Percentiles rank a stretch among this genome's conserved stretches.
Conservation (phyloP, 2,329 filamentous ascomycete species). For the Sphaerostilbella broomeana region DNA sequence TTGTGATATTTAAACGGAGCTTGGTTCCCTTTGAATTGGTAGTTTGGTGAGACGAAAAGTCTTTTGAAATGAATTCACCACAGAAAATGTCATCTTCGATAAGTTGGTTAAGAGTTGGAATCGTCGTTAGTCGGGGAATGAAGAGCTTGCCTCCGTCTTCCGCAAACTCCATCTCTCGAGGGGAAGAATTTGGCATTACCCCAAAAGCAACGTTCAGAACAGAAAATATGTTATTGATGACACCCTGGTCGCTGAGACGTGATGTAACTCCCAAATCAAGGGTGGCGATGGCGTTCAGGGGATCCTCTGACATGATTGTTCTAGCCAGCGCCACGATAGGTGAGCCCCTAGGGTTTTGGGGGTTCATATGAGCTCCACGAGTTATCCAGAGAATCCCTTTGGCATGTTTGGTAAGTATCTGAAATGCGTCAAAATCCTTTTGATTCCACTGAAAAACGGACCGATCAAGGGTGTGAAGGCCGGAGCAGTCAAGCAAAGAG, state of each 20-base stretch:
- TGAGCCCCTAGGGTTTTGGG: slow-evolving; percentile 29
- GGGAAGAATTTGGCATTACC: slow-evolving; percentile 10
- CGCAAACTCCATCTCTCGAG: slow-evolving; percentile 38
- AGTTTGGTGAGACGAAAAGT: slow-evolving; percentile 15
- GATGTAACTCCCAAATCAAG: slow-evolving; percentile 33
- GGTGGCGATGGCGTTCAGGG: slow-evolving; percentile 35
- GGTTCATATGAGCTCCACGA: slow-evolving; percentile 33
- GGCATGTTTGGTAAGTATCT: slow-evolving; percentile 30
- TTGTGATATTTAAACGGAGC: slow-evolving; percentile 21
- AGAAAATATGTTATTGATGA: slow-evolving; percentile 18
- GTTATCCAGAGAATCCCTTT: slow-evolving; percentile 44
- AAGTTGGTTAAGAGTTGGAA: slow-evolving; percentile 36
- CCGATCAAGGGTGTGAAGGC: slow-evolving; percentile 16
- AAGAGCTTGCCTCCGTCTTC: slow-evolving; percentile 31
- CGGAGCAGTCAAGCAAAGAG: slow-evolving; percentile 40
- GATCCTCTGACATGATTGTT: slow-evolving; percentile 44
- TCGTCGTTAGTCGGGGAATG: slow-evolving; percentile 39
- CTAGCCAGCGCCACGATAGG: slow-evolving; percentile 41
- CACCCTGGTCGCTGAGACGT: slow-evolving; percentile 12
- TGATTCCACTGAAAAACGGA: slow-evolving; percentile 35
- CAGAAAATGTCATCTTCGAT: slow-evolving; percentile 31
- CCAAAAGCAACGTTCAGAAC: slow-evolving; percentile 23
- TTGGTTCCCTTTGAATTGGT: slow-evolving; percentile 4
- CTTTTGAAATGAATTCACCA: slow-evolving; percentile 8
- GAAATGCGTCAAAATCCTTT: slow-evolving; percentile 34